Evolutionary conservation across 2,329 filamentous ascomycete species (phyloP), one percentile per base, ranked within the genome.

Genomic region (Aspergillus hiratsukae): DNA sequence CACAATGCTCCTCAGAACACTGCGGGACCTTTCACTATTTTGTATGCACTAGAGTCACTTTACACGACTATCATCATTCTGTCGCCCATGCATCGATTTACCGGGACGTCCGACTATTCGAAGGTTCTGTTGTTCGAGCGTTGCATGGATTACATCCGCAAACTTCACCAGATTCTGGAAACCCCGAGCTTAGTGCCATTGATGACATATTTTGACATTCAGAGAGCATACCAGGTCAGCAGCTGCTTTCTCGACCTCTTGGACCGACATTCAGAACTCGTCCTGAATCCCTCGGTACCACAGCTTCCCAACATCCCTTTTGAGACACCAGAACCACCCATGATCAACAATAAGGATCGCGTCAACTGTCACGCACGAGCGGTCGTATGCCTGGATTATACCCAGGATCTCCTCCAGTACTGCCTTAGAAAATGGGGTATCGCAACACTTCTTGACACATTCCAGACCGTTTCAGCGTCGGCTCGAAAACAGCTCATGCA

Each of bases 11-110:
- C 91, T 0, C 76, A 80, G 40, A 82, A 81, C 2, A 81, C 89
- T 0, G 82, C 88, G 0, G 76, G 81, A 0, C 81, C 83, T 27
- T 87, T 92, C 60, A 83, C 86, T 41, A 83, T 88, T 49, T 84
- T 92, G 61, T 95, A 97, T 67, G 88, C 94, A 60, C 83, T 96
- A 17, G 94, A 99, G 69, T 76, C 95, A 45, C 83, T 93, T 49
- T 97, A 96, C 76, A 95, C 90, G 68, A 94, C 91, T 65, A 88
- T 96, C 25, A 91, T 97, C 71, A 89, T 93, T 56, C 82, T 97
- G 7, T 91, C 91, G 0, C 90, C 91, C 0, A 92, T 88, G 37
- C 84, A 86, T 1, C 82, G 88, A 48, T 85, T 89, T 3, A 89
- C 90, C 0, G 62, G 61, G 1, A 85, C 92, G 51, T 87, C 85